Conservation (phyloP, 345 rosid species). For the Euphorbia lathyris region DNA sequence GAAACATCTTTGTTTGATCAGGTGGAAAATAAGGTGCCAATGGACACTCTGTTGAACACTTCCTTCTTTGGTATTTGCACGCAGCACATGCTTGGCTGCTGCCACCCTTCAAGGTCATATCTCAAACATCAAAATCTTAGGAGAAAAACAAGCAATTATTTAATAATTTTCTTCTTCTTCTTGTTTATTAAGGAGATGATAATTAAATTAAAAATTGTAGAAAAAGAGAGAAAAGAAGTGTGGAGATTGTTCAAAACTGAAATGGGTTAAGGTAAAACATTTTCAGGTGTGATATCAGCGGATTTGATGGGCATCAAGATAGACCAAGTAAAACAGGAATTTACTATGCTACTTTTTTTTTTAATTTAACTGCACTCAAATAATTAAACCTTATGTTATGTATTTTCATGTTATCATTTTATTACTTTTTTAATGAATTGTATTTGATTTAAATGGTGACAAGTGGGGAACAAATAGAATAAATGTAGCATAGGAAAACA, state of each 20-base stretch:
- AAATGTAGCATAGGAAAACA: background rate
- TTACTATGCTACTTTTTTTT: background rate
- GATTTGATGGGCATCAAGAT: constrained; percentile 37
- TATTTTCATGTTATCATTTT: background rate
- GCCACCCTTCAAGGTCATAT: constrained; percentile 91
- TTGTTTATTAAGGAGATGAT: background rate
- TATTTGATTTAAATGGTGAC: too few relatives aligned
- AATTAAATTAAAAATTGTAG: background rate
- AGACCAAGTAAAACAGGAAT: constrained; percentile 20
- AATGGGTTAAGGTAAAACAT: constrained; percentile 19
- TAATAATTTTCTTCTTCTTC: background rate
- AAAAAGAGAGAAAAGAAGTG: constrained; percentile 6
- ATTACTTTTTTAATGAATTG: too few relatives aligned
- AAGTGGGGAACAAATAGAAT: too few relatives aligned
- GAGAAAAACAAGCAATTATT: background rate
- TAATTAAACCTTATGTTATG: background rate
- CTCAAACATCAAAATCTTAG: constrained; percentile 13
- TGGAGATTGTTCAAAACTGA: constrained; percentile 23
- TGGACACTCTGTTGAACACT: constrained; percentile 65
- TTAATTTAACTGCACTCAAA: background rate
- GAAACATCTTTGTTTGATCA: constrained; percentile 64
- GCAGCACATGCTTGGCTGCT: constrained; percentile 91
- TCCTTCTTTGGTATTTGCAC: constrained; percentile 84
- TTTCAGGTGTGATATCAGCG: constrained; percentile 40
- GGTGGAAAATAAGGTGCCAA: constrained; percentile 84